Evolutionary conservation across 371 early-diverging fungal genomes (phyloP).

Genomic region (Actinomucor elegans): DNA sequence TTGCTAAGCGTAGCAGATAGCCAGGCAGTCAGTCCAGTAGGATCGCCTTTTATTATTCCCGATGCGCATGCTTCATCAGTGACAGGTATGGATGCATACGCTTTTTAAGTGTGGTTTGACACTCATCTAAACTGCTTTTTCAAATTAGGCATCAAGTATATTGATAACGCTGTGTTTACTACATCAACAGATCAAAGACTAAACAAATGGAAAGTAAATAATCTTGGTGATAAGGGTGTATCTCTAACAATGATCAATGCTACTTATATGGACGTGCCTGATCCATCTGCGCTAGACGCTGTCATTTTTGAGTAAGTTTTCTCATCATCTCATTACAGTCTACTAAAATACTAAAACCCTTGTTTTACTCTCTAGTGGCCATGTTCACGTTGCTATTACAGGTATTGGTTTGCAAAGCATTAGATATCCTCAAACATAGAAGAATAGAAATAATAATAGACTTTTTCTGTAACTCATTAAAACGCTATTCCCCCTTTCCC

Average conservation of each 20-base stretch:
- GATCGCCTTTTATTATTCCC: constrained; percentile 31
- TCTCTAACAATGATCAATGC: constrained; percentile 33
- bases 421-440: constrained; percentile 3
- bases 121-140: too few species aligned
- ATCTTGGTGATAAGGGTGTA: constrained; percentile 11
- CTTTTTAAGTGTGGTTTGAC: background rate
- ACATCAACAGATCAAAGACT: constrained; percentile 60
- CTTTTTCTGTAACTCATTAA: background rate
- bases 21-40: constrained; percentile 3
- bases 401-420: constrained; percentile 55
- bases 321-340: background rate
- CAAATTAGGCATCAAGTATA: constrained; percentile 48
- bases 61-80: constrained; percentile 60
- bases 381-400: constrained; percentile 40
- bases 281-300: constrained; percentile 60
- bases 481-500: too few species aligned
- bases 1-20: constrained; percentile 10
- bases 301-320: constrained; percentile 27
- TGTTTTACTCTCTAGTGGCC: constrained; percentile 13
- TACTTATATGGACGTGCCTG: constrained; percentile 58
- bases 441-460: background rate
- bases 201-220: constrained; percentile 48
- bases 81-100: constrained; percentile 34
- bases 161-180: constrained; percentile 36
- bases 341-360: background rate